phyloP scores from a whole-genome alignment of 306 rosid genomes.

The Myrica gale region DNA sequence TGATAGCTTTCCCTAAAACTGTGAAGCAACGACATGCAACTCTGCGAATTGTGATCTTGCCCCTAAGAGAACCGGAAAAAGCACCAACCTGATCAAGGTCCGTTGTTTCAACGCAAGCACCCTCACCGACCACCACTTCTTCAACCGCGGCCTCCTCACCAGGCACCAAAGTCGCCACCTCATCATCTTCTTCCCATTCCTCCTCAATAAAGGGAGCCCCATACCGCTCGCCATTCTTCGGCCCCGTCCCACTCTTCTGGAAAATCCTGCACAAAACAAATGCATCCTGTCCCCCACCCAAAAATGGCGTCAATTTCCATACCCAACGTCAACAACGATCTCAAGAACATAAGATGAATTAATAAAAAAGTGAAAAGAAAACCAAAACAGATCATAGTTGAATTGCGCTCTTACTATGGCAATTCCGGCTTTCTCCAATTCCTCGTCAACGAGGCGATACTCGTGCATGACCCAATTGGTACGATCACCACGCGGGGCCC shows the following conservation, averaged over 20 bases:
- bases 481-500: slow-evolving; percentile 73
- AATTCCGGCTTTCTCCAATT: slow-evolving; percentile 51
- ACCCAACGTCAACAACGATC: slow-evolving; percentile 15
- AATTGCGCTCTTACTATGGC: slow-evolving; percentile 39
- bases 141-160: slow-evolving; percentile 26
- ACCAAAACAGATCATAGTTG: not conserved
- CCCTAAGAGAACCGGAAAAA: not conserved
- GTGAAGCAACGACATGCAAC: not conserved
- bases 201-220: slow-evolving; percentile 92
- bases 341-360: not conserved
- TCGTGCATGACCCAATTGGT: slow-evolving; percentile 99
- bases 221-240: slow-evolving; percentile 89
- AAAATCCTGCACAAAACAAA: slow-evolving; percentile 88
- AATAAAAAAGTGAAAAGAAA: not conserved
- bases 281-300: slow-evolving; percentile 60
- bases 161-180: slow-evolving; percentile 27
- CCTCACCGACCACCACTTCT: slow-evolving; percentile 17
- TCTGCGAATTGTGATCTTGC: not conserved
- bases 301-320: slow-evolving; percentile 24
- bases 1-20: not conserved
- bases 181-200: slow-evolving; percentile 71
- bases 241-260: slow-evolving; percentile 93
- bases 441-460: slow-evolving; percentile 58
- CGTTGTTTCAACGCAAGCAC: slow-evolving; percentile 33
- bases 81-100: slow-evolving; percentile 62